phyloP scores from a whole-genome alignment of 2,329 filamentous ascomycete genomes.

The Alternaria hordeiaustralica region DNA sequence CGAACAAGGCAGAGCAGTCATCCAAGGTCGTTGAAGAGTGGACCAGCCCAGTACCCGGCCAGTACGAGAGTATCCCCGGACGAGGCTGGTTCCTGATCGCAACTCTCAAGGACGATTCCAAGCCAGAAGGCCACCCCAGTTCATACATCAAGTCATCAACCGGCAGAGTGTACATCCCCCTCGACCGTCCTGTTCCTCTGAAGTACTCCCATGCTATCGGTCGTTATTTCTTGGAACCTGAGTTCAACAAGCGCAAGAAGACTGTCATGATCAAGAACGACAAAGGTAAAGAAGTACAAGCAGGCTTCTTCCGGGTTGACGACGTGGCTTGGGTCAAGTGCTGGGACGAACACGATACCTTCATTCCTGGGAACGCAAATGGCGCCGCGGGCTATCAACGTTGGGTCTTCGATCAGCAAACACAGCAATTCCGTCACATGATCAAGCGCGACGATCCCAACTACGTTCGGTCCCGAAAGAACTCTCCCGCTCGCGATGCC shows the following conservation, averaged over 20 bases:
- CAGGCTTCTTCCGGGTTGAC: conserved; percentile 58
- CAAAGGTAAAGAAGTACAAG: conserved; percentile 47
- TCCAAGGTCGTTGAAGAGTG: conserved; percentile 56
- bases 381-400: conserved; percentile 49
- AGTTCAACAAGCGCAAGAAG: conserved; percentile 56
- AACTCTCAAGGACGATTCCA: conserved; percentile 44
- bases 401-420: conserved; percentile 55
- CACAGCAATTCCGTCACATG: conserved; percentile 49
- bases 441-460: conserved; percentile 47
- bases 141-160: conserved; percentile 6
- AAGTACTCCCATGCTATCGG: conserved; percentile 59
- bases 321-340: conserved; percentile 59
- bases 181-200: conserved; percentile 46
- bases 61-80: conserved; percentile 58
- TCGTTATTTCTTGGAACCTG: conserved; percentile 56
- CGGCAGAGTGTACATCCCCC: conserved; percentile 29
- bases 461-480: conserved; percentile 33
- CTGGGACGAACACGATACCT: conserved; percentile 58
- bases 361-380: conserved; percentile 54
- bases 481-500: conserved; percentile 29
- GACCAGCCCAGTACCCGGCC: conserved; percentile 55
- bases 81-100: conserved; percentile 59
- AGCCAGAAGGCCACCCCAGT: conserved; percentile 29
- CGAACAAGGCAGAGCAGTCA: conserved; percentile 47
- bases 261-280: conserved; percentile 50